Base-by-base conservation (phyloP, 2,329 filamentous ascomycete species). In the Lachnellula cervina region DNA sequence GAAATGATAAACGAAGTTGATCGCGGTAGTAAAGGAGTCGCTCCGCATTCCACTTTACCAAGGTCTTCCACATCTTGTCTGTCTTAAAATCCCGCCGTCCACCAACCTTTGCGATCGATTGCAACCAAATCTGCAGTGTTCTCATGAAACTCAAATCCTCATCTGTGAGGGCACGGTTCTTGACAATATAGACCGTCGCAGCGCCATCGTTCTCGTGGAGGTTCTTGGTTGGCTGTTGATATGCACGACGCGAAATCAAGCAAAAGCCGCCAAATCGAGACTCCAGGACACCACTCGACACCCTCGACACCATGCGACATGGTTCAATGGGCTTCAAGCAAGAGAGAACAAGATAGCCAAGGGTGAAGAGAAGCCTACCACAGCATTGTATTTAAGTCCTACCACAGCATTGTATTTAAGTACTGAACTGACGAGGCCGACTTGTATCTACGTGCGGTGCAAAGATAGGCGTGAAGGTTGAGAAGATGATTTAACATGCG, bases 1-100 rank as follows among this genome's bases (percentile, higher is more conserved):
- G 23, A 35, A 52, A 52, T 14, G 38, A 45, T 9, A 28, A 45
- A 45, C n/a, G 13, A n/a, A 52, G 50, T 35, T 45, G 19, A 34
- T 54, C 23, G 13, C 51, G 51, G 40, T 54, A 54, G 34, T 48
- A 28, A 32, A 42, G 28, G 11, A 54, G 51, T 38, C 51, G 28
- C n/a, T 38, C 32, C 25, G 32, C 28, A 32, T 49, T 48, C 51
- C 51, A 54, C 14, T 25, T 28, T 1, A 54, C 44, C 37, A 54
- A n/a, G 1, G 3, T 38, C 34, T 40, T 48, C 51, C 51, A 54
- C 43, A 54, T 48, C 28, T 3, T 13, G 32, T 54, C 44, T 17
- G 9, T 54, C 23, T 28, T 2, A 32, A 54, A 40, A 34, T 54
- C 51, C 4, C 35, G 51, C 23, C 51, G 42, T 19, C 42, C 43